Percentiles rank a stretch among this genome's conserved stretches.
phyloP scores from a whole-genome alignment of 441 rosid species.

The Populus trichocarpa region DNA sequence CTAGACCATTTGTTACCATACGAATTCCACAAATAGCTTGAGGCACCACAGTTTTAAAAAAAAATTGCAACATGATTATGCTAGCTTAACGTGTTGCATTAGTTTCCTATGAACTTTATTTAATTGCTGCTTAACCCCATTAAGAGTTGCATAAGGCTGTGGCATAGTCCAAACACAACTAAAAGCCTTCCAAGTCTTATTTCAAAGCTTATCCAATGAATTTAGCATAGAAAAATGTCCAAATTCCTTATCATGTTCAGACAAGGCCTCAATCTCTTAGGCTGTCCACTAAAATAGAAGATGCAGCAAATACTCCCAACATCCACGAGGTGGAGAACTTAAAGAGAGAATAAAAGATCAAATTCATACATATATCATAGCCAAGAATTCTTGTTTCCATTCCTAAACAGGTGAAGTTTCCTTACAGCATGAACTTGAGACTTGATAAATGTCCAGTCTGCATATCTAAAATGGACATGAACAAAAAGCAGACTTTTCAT shows the following conservation, averaged over 20 bases:
- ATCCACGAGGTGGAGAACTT: conserved; percentile 34
- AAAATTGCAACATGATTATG: conserved; percentile 1
- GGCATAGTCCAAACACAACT: conserved; percentile 10
- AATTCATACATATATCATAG: conserved; percentile 44
- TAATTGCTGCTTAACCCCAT: conserved; percentile 16
- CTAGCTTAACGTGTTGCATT: conserved; percentile 5
- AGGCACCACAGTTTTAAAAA: conserved; percentile 8
- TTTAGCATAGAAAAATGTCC: conserved; percentile 26
- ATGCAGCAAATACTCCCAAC: conserved; percentile 29
- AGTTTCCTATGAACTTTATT: conserved; percentile 21
- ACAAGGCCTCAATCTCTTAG: conserved; percentile 27
- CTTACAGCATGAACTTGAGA: conserved; percentile 38
- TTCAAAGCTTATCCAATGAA: conserved; percentile 21
- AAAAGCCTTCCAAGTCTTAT: conserved; percentile 22
- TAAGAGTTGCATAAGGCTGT: not conserved
- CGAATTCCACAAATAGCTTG: conserved; percentile 11
- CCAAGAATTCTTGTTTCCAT: conserved; percentile 33
- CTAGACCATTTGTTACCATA: conserved; percentile 15
- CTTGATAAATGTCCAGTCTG: conserved; percentile 30
- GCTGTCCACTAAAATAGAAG: conserved; percentile 26
- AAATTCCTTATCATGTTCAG: conserved; percentile 21
- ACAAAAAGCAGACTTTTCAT: conserved; percentile 24
- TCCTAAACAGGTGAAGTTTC: conserved; percentile 31
- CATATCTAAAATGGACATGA: conserved; percentile 23
- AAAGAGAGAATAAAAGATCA: conserved; percentile 30